Percentiles rank a stretch among this genome's conserved stretches.
phyloP scores from a whole-genome alignment of 2,329 filamentous ascomycete genomes.

The Botrytis pseudocinerea region DNA sequence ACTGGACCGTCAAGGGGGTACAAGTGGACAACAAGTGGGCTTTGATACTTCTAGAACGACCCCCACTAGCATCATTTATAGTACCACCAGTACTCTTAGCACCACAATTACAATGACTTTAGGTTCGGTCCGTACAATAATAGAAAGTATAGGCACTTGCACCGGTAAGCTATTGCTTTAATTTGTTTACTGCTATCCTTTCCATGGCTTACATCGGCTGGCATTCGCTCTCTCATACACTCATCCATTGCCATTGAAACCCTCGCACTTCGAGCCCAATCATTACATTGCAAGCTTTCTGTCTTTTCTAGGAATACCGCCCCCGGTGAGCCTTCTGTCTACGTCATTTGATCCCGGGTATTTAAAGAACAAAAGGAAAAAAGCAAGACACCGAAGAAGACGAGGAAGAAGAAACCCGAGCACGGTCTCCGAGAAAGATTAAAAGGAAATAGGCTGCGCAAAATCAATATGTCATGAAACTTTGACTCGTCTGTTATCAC shows the following conservation, averaged over 20 bases:
- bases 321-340: constrained; percentile 7
- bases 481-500: not conserved
- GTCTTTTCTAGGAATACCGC: not conserved
- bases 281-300: not conserved
- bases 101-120: not conserved
- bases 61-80: not conserved
- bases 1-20: not conserved
- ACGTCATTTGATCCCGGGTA: constrained; percentile 19
- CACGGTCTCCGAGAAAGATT: not conserved
- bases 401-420: constrained; percentile 1
- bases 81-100: not conserved
- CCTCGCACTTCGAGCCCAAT: not conserved
- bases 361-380: not conserved
- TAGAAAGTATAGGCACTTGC: not conserved
- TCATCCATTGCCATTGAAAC: not conserved
- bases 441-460: constrained; percentile 3
- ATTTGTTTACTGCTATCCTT: not conserved
- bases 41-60: not conserved
- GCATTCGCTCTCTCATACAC: not conserved
- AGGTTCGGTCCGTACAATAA: not conserved
- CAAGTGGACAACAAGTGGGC: not conserved
- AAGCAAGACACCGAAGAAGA: not conserved
- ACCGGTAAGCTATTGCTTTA: not conserved
- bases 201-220: not conserved
- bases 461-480: constrained; percentile 24